Evolutionary conservation across 495 filamentous ascomycete species (phyloP), one percentile per base, ranked within the genome.

Genomic region (Trichocladium uniseriatum): DNA sequence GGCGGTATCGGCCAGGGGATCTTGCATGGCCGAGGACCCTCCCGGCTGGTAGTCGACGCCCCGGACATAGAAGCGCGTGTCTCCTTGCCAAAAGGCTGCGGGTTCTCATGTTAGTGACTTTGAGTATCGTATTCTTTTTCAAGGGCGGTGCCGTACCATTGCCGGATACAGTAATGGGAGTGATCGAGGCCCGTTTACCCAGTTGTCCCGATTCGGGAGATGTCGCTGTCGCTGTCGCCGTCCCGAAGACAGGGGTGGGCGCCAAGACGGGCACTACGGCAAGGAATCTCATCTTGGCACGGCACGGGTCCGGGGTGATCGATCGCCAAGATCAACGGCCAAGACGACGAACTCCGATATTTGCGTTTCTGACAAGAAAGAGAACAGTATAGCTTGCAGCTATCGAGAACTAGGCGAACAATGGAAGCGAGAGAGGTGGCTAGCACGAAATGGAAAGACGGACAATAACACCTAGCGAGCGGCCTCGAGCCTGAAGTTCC

Each of bases 31-130:
- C 19, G 88, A 90, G 18, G 86, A 84, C 51, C 91, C 91, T 52
- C 91, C 89, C 42, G 90, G 90, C 65, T 95, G 90, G 69, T 94
- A 96, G 74, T 95, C 91, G 54, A 97, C 82, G 63, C 91, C 91
- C 38, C 89, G 86, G 43, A 97, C 80, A 65, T 96, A 96, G 79
- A 95, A 97, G 52, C 91, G 83, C 10, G 80, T 66, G 52, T 78
- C 66, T 48, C 87, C 89, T 58, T 84, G 76, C 74, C 89, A 96
- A 78, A 96, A 95, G 43, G 91, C 89, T 84, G 56, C 29, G 15
- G 11, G 20, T 43, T 31, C 14, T 1, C 16, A 11, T 54, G 55
- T 69, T 54, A 70, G 57, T 29, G 9, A 16, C n/a, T 38, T 14
- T 27, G 15, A 3, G 38, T 18, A 13, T 14, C 9, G 1, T 32